Evolutionary conservation across 192 early-diverging fungal genomes (phyloP).

Genomic region (Umbelopsis vinacea): DNA sequence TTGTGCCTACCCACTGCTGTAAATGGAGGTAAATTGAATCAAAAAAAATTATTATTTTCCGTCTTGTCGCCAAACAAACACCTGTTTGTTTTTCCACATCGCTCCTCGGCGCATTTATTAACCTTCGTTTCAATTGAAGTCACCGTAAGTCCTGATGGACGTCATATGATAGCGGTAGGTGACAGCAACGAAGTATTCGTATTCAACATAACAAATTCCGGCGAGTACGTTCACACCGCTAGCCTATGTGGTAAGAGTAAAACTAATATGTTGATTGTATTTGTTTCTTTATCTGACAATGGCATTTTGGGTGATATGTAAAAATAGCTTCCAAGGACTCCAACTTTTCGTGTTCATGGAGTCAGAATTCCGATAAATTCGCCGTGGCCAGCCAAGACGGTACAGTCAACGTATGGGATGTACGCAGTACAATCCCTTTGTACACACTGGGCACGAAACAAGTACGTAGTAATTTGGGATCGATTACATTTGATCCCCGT

Average conservation of each 20-base stretch:
- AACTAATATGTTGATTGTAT: background rate
- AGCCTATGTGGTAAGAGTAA: conserved; percentile 18
- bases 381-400: conserved; percentile 97
- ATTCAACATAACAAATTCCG: conserved; percentile 74
- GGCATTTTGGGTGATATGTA: background rate
- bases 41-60: background rate
- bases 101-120: conserved; percentile 4
- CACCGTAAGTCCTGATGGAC: conserved; percentile 90
- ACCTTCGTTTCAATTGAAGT: conserved; percentile 41
- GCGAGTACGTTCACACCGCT: conserved; percentile 55
- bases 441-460: conserved; percentile 75
- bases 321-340: conserved; percentile 75
- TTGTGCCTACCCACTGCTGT: conserved; percentile 89
- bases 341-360: conserved; percentile 95
- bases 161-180: conserved; percentile 90
- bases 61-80: background rate
- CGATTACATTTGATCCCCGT: background rate
- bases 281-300: background rate
- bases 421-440: conserved; percentile 76
- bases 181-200: conserved; percentile 87
- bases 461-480: conserved; percentile 44
- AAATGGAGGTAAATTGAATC: conserved; percentile 67
- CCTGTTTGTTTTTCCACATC: conserved; percentile 18
- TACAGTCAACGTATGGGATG: conserved; percentile 91
- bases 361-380: conserved; percentile 90